Conservation (phyloP, 495 filamentous ascomycete genomes). For the Cryomyces minteri region DNA sequence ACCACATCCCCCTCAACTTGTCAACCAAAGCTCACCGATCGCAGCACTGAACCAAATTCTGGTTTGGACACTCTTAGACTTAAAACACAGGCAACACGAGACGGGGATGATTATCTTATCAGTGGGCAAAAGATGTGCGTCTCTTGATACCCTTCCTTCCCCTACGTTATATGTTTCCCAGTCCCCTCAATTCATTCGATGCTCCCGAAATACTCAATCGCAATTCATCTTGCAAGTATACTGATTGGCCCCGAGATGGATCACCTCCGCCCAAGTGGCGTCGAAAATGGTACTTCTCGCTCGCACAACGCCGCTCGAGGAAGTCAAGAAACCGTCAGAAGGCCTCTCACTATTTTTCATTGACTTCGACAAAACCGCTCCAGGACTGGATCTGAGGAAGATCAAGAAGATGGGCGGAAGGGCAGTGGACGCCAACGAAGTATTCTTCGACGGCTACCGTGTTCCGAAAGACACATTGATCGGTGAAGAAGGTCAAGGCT, state of each 20-base stretch:
- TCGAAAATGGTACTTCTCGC: conserved; percentile 63
- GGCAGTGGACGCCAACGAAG: conserved; percentile 66
- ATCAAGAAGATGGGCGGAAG: conserved; percentile 73
- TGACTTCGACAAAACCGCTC: conserved; percentile 37
- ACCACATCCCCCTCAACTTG: background rate
- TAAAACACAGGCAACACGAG: conserved; percentile 33
- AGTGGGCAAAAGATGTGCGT: conserved; percentile 58
- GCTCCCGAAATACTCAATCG: no score
- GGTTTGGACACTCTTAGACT: conserved; percentile 58
- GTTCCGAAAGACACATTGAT: conserved; percentile 43
- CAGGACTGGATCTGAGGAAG: conserved; percentile 41
- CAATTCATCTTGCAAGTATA: background rate
- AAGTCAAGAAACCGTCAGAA: conserved; percentile 45
- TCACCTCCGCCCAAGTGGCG: conserved; percentile 60
- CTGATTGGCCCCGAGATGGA: conserved; percentile 27
- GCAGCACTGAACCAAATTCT: conserved; percentile 41
- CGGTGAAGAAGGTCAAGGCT: conserved; percentile 51
- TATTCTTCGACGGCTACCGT: conserved; percentile 61
- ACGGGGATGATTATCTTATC: conserved; percentile 37
- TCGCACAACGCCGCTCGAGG: conserved; percentile 47
- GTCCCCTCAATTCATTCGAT: background rate
- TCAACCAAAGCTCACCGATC: background rate
- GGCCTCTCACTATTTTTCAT: conserved; percentile 65
- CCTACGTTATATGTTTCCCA: background rate
- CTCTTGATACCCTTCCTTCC: background rate